Base-by-base conservation (phyloP, 2,329 filamentous ascomycete genomes). In the Diaporthe destruens region DNA sequence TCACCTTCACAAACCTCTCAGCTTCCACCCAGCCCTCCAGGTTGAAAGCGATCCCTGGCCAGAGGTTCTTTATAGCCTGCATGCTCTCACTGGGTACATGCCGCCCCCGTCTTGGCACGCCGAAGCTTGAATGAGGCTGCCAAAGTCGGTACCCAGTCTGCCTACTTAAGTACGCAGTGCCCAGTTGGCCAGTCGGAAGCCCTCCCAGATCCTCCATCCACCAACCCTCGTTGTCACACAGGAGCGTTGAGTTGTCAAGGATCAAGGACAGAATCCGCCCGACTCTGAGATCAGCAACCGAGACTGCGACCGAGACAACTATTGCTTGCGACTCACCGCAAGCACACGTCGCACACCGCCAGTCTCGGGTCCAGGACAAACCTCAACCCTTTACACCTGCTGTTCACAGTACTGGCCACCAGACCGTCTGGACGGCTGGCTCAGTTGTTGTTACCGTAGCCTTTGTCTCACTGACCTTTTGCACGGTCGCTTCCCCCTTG, bases 311-410 rank as follows among this genome's bases (percentile, higher is more conserved):
- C n/a, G 14, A 47, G 29, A 20, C n/a, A n/a, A n/a, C n/a, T n/a
- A 47, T 34, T 66, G 47, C 61, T 39, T 53, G 61, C 47, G 23
- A 23, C 47, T 39, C 47, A 39, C 9, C 14, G 44, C 12, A 53
- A 51, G 36, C 61, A 49, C 20, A 29, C 32, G 11, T 16, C 32
- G 44, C 61, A 66, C 61, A 66, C 47, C 61, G 61, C 61, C 61
- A 66, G 61, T 53, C 47, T 53, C 44, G 47, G 32, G 47, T 14
- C 25, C 47, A 53, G 47, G 14, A 36, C 12, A 29, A 51, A 32
- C 32, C 59, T 51, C 59, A 36, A 51, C 18, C 59, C 29, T 34
- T 16, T n/a, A 42, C 42, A 18, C 25, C 32, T 18, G 29, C 12
- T n/a, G 32, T 36, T 14, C 47, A n/a, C 47, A 20, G 36, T 8